Conservation (phyloP, 306 rosid genomes). For the Mimosa bimucronata region DNA sequence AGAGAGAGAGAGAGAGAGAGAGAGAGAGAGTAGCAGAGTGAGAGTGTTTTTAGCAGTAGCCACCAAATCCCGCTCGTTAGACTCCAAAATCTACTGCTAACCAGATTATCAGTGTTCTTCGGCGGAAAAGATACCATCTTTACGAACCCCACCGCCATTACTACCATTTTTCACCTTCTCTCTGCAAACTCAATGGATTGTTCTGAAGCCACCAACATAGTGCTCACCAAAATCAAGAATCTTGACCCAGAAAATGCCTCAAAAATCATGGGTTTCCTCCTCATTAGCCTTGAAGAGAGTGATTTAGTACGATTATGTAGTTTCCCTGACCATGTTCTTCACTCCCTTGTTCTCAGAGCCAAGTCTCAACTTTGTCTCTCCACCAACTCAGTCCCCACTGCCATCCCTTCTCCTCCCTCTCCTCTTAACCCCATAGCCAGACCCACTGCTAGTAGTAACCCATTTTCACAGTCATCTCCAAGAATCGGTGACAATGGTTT, state of each 20-base stretch:
- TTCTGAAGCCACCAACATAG: constrained; percentile 74
- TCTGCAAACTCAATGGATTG: constrained; percentile 59
- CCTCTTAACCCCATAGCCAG: constrained; percentile 74
- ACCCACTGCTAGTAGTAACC: constrained; percentile 50
- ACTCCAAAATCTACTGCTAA: constrained; percentile 53
- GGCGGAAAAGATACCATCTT: not conserved
- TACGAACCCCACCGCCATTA: not conserved
- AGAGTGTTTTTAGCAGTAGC: not conserved
- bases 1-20: not conserved
- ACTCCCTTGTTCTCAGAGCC: constrained; percentile 57
- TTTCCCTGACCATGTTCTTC: constrained; percentile 70
- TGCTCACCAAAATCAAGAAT: constrained; percentile 65
- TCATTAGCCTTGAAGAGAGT: constrained; percentile 72
- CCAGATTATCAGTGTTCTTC: constrained; percentile 14
- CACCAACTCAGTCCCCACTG: constrained; percentile 34
- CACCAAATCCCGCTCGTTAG: constrained; percentile 35
- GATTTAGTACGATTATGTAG: constrained; percentile 74
- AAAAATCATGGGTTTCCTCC: constrained; percentile 86
- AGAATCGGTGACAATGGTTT: constrained; percentile 55
- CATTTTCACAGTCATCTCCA: constrained; percentile 65
- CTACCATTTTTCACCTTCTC: not conserved
- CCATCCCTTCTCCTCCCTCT: constrained; percentile 54
- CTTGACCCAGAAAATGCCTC: constrained; percentile 87
- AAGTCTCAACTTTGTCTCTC: constrained; percentile 63
- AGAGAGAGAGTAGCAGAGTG: constrained; percentile 3